These are phyloP conservation scores for Blastobotrys mokoenaii DNA, from an alignment of 805 yeast species.

Conservation along the genomic window DNA sequence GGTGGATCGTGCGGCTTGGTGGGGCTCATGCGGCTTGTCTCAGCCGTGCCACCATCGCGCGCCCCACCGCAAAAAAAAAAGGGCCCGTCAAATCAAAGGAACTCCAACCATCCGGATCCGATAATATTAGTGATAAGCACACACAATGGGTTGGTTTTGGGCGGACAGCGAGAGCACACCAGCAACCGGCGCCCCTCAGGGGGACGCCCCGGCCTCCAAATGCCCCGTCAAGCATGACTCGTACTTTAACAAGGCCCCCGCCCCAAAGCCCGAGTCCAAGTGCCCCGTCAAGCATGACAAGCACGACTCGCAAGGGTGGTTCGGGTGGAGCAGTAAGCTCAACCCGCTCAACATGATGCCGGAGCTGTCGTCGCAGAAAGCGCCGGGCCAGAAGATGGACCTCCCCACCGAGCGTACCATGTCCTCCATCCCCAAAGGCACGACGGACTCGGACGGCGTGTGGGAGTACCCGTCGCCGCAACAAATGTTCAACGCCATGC, in stretches of 20 bases:
- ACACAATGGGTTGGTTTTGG: constrained; percentile 86
- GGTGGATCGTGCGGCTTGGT: no score
- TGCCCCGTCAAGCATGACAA: constrained; percentile 27
- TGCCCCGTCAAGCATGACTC: constrained; percentile 38
- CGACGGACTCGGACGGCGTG: constrained; percentile 50
- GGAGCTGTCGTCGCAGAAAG: constrained; percentile 51
- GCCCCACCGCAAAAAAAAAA: no score
- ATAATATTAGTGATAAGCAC: background rate
- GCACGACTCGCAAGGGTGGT: constrained; percentile 13
- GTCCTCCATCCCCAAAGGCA: constrained; percentile 84
- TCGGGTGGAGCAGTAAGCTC: constrained; percentile 24
- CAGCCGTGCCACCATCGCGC: no score
- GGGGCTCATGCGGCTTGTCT: no score
- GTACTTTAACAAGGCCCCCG: constrained; percentile 15
- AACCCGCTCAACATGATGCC: constrained; percentile 94
- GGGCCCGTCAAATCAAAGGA: no score
- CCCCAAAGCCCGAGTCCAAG: constrained; percentile 12
- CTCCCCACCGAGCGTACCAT: constrained; percentile 78
- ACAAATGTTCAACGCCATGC: constrained; percentile 98
- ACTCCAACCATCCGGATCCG: no score
- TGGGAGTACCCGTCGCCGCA: constrained; percentile 99
- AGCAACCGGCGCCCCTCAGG: constrained; percentile 6
- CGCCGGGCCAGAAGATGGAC: constrained; percentile 71
- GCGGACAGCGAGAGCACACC: constrained; percentile 34
- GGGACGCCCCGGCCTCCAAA: constrained; percentile 13